These are phyloP conservation scores for Penicillium maclennaniae DNA, from an alignment of 495 filamentous ascomycete species.

Conservation along the genomic window DNA sequence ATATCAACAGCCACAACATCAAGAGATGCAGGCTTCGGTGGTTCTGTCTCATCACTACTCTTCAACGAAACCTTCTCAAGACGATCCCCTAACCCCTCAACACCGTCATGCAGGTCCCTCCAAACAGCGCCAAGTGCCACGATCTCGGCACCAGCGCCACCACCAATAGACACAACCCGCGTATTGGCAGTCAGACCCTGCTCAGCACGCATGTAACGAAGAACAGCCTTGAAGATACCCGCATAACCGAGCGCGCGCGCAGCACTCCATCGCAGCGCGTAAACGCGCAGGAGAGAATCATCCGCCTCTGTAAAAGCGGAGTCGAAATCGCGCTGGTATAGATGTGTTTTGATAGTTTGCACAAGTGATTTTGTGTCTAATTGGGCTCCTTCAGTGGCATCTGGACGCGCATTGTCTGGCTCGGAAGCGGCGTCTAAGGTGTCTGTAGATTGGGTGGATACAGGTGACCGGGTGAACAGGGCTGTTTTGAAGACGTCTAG, in stretches of 20 bases:
- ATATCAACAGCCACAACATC: constrained; percentile 71
- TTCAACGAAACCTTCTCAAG: constrained; percentile 21
- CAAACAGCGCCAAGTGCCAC: constrained; percentile 68
- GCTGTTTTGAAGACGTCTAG: constrained; percentile 72
- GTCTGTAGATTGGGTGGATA: neutral
- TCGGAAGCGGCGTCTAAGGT: constrained; percentile 14
- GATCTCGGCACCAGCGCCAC: constrained; percentile 81
- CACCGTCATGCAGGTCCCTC: constrained; percentile 32
- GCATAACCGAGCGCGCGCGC: constrained; percentile 75
- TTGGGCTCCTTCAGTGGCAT: constrained; percentile 7
- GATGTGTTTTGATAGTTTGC: constrained; percentile 75
- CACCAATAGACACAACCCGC: constrained; percentile 72
- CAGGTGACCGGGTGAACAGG: constrained; percentile 35
- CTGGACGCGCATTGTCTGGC: constrained; percentile 1
- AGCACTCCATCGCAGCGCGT: constrained; percentile 85
- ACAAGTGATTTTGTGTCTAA: constrained; percentile 52
- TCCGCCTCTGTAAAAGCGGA: constrained; percentile 64
- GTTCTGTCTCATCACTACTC: neutral
- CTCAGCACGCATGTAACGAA: constrained; percentile 27
- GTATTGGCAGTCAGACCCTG: neutral
- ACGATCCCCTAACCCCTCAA: constrained; percentile 3
- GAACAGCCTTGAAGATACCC: constrained; percentile 52
- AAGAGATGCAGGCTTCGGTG: constrained; percentile 21
- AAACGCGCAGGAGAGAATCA: constrained; percentile 65
- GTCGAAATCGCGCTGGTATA: constrained; percentile 81